Conservation (phyloP, 31 red algal genomes). For the Bonnemaisonia californica region DNA sequence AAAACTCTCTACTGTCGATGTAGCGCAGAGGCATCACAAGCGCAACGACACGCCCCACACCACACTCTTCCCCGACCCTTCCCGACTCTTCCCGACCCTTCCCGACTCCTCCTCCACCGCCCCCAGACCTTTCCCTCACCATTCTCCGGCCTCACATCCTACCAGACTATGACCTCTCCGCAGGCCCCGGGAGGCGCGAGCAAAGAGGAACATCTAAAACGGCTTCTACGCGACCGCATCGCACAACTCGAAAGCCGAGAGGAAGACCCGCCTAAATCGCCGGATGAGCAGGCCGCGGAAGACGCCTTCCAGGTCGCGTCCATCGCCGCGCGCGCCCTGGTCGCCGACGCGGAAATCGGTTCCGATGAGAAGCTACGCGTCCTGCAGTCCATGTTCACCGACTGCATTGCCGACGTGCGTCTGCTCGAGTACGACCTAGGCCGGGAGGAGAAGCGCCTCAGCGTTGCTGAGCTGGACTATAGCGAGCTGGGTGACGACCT, state of each 20-base stretch:
- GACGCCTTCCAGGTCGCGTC: constrained; percentile 70
- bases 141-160: no score
- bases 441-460: constrained; percentile 61
- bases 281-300: constrained; percentile 63
- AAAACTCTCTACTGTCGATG: no score
- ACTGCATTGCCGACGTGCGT: constrained; percentile 58
- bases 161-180: constrained; percentile 55
- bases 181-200: constrained; percentile 10
- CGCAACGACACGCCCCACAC: no score
- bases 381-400: constrained; percentile 65
- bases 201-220: constrained; percentile 54
- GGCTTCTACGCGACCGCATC: constrained; percentile 64
- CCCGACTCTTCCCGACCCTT: no score
- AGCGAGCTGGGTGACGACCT: constrained; percentile 74
- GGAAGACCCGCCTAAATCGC: constrained; percentile 56
- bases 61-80: no score
- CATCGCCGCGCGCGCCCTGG: constrained; percentile 48
- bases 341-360: constrained; percentile 59
- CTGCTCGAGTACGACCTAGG: constrained; percentile 61
- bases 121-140: no score
- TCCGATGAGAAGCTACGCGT: constrained; percentile 68
- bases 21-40: no score
- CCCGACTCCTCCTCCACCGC: no score
- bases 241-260: constrained; percentile 68
- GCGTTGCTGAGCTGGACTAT: constrained; percentile 64